Conservation (phyloP, 179 eudicot species). For the Actinidia chinensis region DNA sequence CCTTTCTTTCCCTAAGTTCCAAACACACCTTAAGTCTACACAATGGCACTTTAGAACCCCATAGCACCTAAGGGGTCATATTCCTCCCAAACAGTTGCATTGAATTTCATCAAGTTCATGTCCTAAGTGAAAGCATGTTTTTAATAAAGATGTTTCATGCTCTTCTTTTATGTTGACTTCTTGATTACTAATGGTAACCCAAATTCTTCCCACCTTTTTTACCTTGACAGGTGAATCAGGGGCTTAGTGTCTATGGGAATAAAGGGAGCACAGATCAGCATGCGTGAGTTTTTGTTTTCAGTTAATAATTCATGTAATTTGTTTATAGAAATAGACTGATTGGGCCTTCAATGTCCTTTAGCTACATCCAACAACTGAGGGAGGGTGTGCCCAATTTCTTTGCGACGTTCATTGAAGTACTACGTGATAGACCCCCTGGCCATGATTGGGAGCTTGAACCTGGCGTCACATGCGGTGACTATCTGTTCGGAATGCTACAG, state of each 20-base stretch:
- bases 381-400: conserved; percentile 98
- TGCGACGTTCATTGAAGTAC: conserved; percentile 89
- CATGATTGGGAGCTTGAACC: conserved; percentile 99
- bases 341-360: conserved; percentile 22
- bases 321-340: background rate
- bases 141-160: background rate
- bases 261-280: conserved; percentile 99
- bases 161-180: background rate
- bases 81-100: background rate
- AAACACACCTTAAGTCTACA: no score
- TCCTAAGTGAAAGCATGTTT: background rate
- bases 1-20: no score
- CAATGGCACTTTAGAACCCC: background rate
- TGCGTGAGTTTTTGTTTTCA: conserved; percentile 60
- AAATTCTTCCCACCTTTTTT: conserved; percentile 4
- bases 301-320: conserved; percentile 3
- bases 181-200: background rate
- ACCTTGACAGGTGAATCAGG: conserved; percentile 80
- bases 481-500: conserved; percentile 96
- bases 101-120: background rate
- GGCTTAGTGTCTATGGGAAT: conserved; percentile 87
- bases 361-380: conserved; percentile 96
- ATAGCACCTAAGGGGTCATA: background rate
- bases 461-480: conserved; percentile 98
- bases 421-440: conserved; percentile 98